These are phyloP conservation scores for Tuber calosporum DNA, from an alignment of 495 filamentous ascomycete species.

Conservation along the genomic window DNA sequence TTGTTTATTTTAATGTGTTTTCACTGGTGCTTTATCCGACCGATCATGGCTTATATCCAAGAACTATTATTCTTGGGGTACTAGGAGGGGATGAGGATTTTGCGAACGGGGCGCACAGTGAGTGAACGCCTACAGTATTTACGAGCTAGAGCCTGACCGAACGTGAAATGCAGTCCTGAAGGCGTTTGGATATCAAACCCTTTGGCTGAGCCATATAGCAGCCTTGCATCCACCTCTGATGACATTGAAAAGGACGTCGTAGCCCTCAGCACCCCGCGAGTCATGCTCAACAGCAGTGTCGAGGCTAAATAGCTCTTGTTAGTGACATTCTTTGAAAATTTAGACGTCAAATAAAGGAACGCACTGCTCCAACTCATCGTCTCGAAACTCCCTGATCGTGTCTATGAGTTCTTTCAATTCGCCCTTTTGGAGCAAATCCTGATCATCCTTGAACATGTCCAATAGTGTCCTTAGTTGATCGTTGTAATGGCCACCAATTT, in stretches of 20 bases:
- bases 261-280: conserved; percentile 75
- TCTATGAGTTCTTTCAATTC: conserved; percentile 68
- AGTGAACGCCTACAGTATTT: conserved; percentile 4
- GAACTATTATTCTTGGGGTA: too few relatives aligned
- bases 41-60: too few relatives aligned
- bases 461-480: conserved; percentile 74
- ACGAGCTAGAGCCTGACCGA: not conserved
- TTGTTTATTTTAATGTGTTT: too few relatives aligned
- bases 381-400: conserved; percentile 73
- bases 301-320: conserved; percentile 44
- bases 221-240: conserved; percentile 81
- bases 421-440: conserved; percentile 68
- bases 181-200: conserved; percentile 49
- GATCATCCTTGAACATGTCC: conserved; percentile 66
- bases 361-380: conserved; percentile 88
- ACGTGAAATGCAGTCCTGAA: not conserved
- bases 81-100: too few relatives aligned
- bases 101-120: not conserved
- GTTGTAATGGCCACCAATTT: conserved; percentile 96
- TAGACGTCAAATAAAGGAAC: not conserved
- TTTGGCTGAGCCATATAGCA: conserved; percentile 90
- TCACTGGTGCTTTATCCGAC: too few relatives aligned
- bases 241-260: conserved; percentile 78
- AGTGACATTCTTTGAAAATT: not conserved
- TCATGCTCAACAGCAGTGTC: conserved; percentile 93